These are phyloP conservation scores for Trichopus zeylanicus DNA, from an alignment of 116 monocot species.

Conservation along the genomic window DNA sequence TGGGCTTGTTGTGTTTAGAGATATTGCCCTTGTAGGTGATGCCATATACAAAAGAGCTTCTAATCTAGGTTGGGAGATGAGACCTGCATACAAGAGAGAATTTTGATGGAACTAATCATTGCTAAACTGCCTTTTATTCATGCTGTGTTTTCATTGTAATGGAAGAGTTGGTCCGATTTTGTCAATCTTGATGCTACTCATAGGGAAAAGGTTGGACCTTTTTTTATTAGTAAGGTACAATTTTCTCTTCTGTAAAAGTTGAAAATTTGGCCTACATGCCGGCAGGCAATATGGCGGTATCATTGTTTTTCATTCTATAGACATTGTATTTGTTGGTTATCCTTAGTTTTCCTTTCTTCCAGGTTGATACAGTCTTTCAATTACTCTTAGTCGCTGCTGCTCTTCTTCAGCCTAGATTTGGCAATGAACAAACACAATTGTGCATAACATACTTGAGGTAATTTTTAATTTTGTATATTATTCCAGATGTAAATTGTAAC, in stretches of 20 bases:
- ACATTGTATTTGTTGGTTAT: not conserved
- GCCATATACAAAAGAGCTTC: constrained; percentile 73
- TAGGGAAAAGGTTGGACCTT: constrained; percentile 69
- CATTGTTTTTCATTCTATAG: not conserved
- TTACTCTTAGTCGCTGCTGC: constrained; percentile 74
- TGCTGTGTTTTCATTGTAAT: constrained; percentile 30
- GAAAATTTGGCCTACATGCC: no score
- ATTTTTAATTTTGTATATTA: not conserved
- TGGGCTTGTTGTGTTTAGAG: constrained; percentile 65
- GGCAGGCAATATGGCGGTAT: not conserved
- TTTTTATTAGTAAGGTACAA: constrained; percentile 86
- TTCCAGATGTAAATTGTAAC: not conserved
- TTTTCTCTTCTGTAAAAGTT: constrained; percentile 1
- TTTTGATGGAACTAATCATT: not conserved
- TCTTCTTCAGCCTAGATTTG: constrained; percentile 89
- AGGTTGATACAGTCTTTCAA: constrained; percentile 89
- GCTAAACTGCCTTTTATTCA: not conserved
- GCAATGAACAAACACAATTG: constrained; percentile 46
- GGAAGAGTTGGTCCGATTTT: constrained; percentile 82
- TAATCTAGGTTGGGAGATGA: constrained; percentile 73
- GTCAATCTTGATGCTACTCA: constrained; percentile 52
- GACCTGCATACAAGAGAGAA: not conserved
- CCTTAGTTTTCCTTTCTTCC: constrained; percentile 7
- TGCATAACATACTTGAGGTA: constrained; percentile 86
- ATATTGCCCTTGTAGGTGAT: constrained; percentile 65